Evolutionary conservation across 495 filamentous ascomycete genomes (phyloP).

Genomic region (Talaromyces proteolyticus): DNA sequence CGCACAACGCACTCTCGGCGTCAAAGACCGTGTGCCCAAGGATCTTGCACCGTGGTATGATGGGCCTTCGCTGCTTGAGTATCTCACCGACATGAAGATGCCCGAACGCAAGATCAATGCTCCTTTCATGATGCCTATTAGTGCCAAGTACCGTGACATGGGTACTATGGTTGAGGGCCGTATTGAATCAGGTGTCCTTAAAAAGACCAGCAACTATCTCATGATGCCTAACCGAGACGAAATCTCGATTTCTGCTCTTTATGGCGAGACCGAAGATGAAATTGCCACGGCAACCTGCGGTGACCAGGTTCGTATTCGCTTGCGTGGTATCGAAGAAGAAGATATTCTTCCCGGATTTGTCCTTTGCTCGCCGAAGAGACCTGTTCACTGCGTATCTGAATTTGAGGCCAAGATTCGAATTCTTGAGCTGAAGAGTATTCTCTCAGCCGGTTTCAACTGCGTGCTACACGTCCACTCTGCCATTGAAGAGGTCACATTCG

Average conservation of each 20-base stretch:
- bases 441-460: conserved; percentile 85
- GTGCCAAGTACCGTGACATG: conserved; percentile 94
- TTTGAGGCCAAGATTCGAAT: conserved; percentile 97
- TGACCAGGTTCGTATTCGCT: conserved; percentile 89
- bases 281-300: conserved; percentile 72
- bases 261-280: conserved; percentile 96
- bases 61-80: conserved; percentile 92
- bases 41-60: conserved; percentile 77
- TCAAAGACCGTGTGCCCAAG: conserved; percentile 81
- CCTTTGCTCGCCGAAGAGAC: conserved; percentile 83
- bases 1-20: conserved; percentile 74
- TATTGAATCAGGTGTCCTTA: conserved; percentile 87
- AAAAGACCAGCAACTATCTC: conserved; percentile 73
- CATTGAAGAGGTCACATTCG: conserved; percentile 92
- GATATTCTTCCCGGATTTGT: conserved; percentile 97
- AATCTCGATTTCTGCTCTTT: conserved; percentile 73
- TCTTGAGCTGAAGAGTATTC: conserved; percentile 91
- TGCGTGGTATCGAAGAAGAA: conserved; percentile 94
- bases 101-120: conserved; percentile 95
- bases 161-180: conserved; percentile 97
- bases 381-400: conserved; percentile 79
- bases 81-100: conserved; percentile 82
- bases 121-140: conserved; percentile 98
- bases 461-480: conserved; percentile 87
- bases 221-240: conserved; percentile 94